Conservation (phyloP, 2,329 filamentous ascomycete genomes). For the Dactylella cylindrospora region DNA sequence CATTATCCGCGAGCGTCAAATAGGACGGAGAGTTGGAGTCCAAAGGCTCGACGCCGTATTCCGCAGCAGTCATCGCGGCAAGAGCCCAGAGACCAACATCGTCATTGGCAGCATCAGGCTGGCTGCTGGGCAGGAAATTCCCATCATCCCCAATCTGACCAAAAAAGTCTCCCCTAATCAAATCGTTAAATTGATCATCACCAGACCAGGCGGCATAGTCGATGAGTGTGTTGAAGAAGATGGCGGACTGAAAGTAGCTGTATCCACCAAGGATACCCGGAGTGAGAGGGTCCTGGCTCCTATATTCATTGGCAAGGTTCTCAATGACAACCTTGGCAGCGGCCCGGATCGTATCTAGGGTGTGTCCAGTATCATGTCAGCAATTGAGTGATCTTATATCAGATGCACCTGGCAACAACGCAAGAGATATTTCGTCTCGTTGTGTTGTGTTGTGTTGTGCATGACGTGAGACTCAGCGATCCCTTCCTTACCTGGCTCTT, state of each 20-base stretch:
- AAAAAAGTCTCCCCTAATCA: conserved; percentile 37
- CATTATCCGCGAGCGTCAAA: conserved; percentile 67
- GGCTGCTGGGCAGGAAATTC: conserved; percentile 16
- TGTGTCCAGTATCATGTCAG: neutral
- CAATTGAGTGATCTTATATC: neutral
- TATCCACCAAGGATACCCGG: conserved; percentile 16
- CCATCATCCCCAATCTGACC: conserved; percentile 14
- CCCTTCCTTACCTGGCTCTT: conserved; percentile 31
- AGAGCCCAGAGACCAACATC: conserved; percentile 75
- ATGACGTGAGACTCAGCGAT: conserved; percentile 10
- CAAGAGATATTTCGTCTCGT: no score
- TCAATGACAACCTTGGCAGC: conserved; percentile 20
- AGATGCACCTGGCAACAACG: no score
- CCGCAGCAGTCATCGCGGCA: conserved; percentile 66
- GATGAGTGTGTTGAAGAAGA: conserved; percentile 36
- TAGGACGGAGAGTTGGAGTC: conserved; percentile 63
- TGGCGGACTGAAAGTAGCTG: conserved; percentile 22
- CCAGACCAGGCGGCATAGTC: conserved; percentile 38
- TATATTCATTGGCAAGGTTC: conserved; percentile 24
- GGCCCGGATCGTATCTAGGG: conserved; percentile 17
- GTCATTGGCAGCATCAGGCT: conserved; percentile 58
- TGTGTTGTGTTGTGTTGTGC: conserved; percentile 28
- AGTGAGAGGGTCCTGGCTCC: conserved; percentile 15
- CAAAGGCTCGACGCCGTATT: conserved; percentile 66
- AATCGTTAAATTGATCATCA: conserved; percentile 19